Percentiles rank a stretch among this genome's conserved stretches.
phyloP scores from a whole-genome alignment of 208 protist genomes.

The Herpetomonas tarakana region DNA sequence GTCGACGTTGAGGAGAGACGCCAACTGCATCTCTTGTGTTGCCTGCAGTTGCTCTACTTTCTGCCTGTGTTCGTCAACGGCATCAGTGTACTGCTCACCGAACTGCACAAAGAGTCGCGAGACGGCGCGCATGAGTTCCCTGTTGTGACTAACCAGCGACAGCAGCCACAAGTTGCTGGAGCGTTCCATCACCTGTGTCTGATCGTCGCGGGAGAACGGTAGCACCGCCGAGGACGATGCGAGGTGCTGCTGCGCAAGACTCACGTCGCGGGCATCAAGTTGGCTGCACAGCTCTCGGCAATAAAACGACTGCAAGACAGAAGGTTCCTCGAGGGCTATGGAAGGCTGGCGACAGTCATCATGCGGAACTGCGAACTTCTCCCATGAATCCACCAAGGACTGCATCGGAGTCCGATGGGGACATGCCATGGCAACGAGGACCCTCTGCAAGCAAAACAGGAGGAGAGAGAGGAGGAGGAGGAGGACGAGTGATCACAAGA shows the following conservation, averaged over 20 bases:
- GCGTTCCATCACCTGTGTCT: constrained; percentile 15
- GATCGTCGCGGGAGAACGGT: neutral
- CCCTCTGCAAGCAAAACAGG: neutral
- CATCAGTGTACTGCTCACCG: constrained; percentile 33
- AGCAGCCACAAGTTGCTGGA: constrained; percentile 46
- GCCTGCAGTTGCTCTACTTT: constrained; percentile 31
- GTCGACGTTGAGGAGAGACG: constrained; percentile 52
- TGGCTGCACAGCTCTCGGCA: neutral
- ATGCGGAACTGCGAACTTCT: neutral
- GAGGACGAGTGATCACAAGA: neutral
- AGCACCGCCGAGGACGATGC: neutral
- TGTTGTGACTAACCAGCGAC: constrained; percentile 59
- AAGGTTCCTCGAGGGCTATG: neutral
- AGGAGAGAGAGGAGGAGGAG: neutral
- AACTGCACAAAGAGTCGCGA: constrained; percentile 61
- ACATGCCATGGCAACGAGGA: neutral
- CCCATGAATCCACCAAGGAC: neutral
- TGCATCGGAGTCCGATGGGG: too few relatives aligned
- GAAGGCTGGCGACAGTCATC: neutral
- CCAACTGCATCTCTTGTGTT: constrained; percentile 53
- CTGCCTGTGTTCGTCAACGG: constrained; percentile 14
- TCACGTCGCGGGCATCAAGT: neutral
- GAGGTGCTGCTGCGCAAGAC: neutral
- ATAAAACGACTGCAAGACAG: neutral
- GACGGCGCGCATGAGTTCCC: constrained; percentile 38